These are phyloP conservation scores for Thozetella sp. DNA, from an alignment of 495 filamentous ascomycete genomes.

Conservation along the genomic window DNA sequence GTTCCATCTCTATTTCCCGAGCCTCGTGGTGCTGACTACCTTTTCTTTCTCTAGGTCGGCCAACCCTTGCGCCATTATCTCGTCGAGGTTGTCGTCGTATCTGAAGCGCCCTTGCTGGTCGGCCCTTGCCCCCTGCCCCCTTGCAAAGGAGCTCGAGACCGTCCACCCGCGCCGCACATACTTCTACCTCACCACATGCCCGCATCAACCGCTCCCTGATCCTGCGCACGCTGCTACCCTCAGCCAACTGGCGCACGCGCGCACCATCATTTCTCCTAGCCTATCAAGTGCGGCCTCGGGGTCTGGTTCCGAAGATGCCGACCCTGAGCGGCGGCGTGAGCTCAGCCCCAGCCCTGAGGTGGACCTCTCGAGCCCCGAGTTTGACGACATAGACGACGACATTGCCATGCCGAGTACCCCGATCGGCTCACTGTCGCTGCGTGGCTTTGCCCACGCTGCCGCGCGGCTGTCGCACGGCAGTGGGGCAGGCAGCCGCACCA, in stretches of 20 bases:
- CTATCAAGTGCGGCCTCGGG: constrained; percentile 74
- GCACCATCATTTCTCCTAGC: constrained; percentile 78
- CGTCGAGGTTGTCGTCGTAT: constrained; percentile 86
- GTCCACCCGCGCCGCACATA: constrained; percentile 94
- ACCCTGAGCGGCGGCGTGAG: constrained; percentile 70
- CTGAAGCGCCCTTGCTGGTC: constrained; percentile 84
- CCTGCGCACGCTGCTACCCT: constrained; percentile 44
- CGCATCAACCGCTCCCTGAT: constrained; percentile 82
- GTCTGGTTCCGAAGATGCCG: constrained; percentile 69
- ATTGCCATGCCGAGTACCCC: constrained; percentile 55
- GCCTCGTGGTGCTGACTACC: constrained; percentile 32
- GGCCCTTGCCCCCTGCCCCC: constrained; percentile 76
- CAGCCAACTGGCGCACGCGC: constrained; percentile 41
- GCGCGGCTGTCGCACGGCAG: constrained; percentile 29
- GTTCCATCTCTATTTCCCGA: background rate
- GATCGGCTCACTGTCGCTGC: constrained; percentile 58
- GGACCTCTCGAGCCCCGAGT: constrained; percentile 84
- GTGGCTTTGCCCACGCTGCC: constrained; percentile 39
- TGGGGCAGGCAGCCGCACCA: constrained; percentile 49
- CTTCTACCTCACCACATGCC: constrained; percentile 86
- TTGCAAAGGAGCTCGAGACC: constrained; percentile 89
- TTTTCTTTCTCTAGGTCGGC: constrained; percentile 69
- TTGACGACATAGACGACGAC: constrained; percentile 73
- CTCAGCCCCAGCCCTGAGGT: constrained; percentile 91
- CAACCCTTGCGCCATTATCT: constrained; percentile 93